Conservation (phyloP, 208 protist species). For the Tritrichomonas foetus region DNA sequence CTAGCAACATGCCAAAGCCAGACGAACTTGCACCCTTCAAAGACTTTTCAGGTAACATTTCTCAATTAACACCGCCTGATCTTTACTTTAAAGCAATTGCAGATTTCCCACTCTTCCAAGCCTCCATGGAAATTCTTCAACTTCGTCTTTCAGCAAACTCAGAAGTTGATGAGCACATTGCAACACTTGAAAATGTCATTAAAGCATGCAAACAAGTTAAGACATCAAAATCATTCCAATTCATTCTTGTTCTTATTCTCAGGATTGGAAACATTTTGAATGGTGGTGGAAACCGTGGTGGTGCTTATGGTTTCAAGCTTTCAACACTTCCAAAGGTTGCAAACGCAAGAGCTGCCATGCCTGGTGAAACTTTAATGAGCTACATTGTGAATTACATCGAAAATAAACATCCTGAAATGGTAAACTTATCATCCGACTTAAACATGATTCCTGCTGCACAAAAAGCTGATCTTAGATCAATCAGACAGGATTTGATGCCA, state of each 20-base stretch:
- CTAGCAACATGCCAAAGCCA: background rate
- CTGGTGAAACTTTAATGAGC: too few species aligned
- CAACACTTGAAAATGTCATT: background rate
- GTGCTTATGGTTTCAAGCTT: conserved; percentile 32
- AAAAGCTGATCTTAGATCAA: too few species aligned
- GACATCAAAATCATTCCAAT: background rate
- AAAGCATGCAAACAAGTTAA: background rate
- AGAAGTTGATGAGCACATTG: background rate
- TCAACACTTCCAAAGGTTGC: too few species aligned
- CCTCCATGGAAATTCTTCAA: background rate
- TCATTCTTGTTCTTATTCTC: background rate
- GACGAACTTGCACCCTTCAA: background rate
- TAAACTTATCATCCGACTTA: too few species aligned
- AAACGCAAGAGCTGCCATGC: too few species aligned
- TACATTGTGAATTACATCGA: too few species aligned
- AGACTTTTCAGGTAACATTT: background rate
- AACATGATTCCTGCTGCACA: too few species aligned
- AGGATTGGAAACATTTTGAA: conserved; percentile 25
- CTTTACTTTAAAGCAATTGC: background rate
- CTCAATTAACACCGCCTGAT: background rate
- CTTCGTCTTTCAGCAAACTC: background rate
- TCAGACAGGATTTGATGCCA: too few species aligned
- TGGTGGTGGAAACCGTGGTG: background rate
- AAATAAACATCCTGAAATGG: too few species aligned
- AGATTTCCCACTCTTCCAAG: background rate